Percentiles rank a stretch among this genome's conserved stretches.
These are phyloP conservation scores for Penicillium sp. DNA, from an alignment of 2,329 filamentous ascomycete species.

Conservation along the genomic window DNA sequence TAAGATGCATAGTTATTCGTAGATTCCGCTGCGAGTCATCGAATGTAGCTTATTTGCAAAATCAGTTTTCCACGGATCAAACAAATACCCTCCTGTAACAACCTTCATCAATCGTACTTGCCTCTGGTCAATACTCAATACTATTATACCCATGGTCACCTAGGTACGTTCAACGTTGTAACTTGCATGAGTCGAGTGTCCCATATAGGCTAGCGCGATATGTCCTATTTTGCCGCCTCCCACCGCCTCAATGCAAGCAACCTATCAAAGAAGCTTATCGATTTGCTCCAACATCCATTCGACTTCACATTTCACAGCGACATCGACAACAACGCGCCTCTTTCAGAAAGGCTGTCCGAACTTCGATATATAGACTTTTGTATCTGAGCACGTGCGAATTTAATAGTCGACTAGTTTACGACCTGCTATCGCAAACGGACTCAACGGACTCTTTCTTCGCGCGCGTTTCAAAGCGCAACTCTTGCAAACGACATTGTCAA, in stretches of 20 bases:
- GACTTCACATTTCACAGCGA: neutral
- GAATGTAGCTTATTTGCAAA: no score
- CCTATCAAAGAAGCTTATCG: slow-evolving; percentile 6
- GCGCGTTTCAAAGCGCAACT: neutral
- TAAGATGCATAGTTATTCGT: no score
- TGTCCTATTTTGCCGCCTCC: slow-evolving; percentile 1
- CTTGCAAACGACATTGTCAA: slow-evolving; percentile 36
- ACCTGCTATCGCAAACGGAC: neutral
- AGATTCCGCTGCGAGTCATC: no score
- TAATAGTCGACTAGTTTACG: neutral
- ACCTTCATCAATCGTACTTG: no score
- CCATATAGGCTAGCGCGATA: neutral
- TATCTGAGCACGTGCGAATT: neutral
- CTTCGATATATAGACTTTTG: neutral
- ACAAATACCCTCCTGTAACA: no score
- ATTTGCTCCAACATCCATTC: neutral
- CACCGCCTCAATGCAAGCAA: neutral
- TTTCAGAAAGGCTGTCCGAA: no score
- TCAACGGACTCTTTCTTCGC: neutral
- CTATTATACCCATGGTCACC: no score
- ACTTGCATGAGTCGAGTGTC: neutral
- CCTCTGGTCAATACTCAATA: no score
- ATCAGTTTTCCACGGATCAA: no score
- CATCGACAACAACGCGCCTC: neutral
- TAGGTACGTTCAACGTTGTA: neutral